Evolutionary conservation across 768 basidiomycete species (phyloP), one percentile per base, ranked within the genome.

Genomic region (Collybia sp.): DNA sequence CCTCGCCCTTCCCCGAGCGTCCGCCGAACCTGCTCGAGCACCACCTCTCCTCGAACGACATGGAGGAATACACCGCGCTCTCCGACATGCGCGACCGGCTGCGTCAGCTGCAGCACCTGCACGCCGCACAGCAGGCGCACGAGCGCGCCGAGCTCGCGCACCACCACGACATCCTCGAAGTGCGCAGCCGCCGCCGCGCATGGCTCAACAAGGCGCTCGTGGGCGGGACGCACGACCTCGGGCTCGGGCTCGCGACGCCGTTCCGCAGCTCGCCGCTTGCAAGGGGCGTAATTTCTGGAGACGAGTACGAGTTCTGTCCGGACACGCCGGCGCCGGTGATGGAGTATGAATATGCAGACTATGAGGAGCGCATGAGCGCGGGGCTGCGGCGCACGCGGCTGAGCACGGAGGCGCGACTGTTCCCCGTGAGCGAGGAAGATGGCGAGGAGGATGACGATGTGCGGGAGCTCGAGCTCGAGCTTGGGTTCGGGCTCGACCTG

Each of bases 131-230:
- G 40, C 60, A 69, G 30, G 63, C 59, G 38, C 67, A 66, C 42
- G 63, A 61, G 39, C 67, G 62, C 41, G 68, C 62, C 48, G 75
- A 68, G 53, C 58, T 67, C 30, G 59, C 59, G 33, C 68, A 65
- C 17, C 72, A 69, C 32, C 67, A 70, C 19, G 60, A 65, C 12
- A 60, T 78, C 5, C 65, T 87, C 17, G 82, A 83, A 58, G 69
- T 77, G 34, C 75, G 75, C 50, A 76, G 78, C 30, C 71, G 77
- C 33, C 71, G 86, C 25, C 70, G 83, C 9, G 85, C 85, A 6
- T 88, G 85, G 85, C 69, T 78, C 44, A 78, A 77, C 50, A 67
- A 73, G 31, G 70, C 72, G 15, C 68, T 76, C 37, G 51, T 53
- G 12, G 50, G 55, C 6, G 42, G 55, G 10, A 54, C 53, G 32